These are phyloP conservation scores for Collybia mongolica DNA, from an alignment of 768 basidiomycete species.

Conservation along the genomic window DNA sequence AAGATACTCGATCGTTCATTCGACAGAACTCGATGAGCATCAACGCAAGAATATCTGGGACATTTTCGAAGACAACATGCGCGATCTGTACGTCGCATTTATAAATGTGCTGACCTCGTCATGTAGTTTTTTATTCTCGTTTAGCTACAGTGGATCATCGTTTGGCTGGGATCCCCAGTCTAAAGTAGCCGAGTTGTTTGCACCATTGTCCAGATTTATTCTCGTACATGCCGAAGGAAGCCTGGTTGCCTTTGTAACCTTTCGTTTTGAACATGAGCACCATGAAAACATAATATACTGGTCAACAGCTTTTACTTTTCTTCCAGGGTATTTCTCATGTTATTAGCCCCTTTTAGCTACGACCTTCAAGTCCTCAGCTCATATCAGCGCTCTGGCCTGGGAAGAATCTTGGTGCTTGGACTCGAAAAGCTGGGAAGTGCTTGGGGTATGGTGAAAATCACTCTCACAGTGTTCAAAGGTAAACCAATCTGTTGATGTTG, in stretches of 20 bases:
- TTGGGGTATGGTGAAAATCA: constrained; percentile 65
- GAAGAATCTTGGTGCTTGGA: constrained; percentile 48
- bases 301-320: constrained; percentile 31
- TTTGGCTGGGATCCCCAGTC: constrained; percentile 63
- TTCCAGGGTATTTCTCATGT: neutral
- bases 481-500: constrained; percentile 2
- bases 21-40: constrained; percentile 30
- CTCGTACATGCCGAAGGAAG: constrained; percentile 30
- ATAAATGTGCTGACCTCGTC: neutral
- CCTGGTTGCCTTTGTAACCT: constrained; percentile 49
- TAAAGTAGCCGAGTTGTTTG: constrained; percentile 63
- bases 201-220: constrained; percentile 59
- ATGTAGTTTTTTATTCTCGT: neutral
- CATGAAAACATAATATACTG: constrained; percentile 66
- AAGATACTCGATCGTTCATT: constrained; percentile 11
- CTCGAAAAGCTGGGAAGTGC: constrained; percentile 48
- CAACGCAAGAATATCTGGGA: constrained; percentile 50
- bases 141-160: constrained; percentile 54
- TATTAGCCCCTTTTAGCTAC: constrained; percentile 47
- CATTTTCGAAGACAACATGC: constrained; percentile 61
- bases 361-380: constrained; percentile 63
- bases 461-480: constrained; percentile 80
- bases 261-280: constrained; percentile 74
- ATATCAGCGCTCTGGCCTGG: constrained; percentile 54
- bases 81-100: constrained; percentile 31